A percentile compares a stretch with the other conserved stretches of the same genome.
These are phyloP conservation scores for Hippophae tibetana DNA, from an alignment of 306 rosid genomes.

Conservation along the genomic window DNA sequence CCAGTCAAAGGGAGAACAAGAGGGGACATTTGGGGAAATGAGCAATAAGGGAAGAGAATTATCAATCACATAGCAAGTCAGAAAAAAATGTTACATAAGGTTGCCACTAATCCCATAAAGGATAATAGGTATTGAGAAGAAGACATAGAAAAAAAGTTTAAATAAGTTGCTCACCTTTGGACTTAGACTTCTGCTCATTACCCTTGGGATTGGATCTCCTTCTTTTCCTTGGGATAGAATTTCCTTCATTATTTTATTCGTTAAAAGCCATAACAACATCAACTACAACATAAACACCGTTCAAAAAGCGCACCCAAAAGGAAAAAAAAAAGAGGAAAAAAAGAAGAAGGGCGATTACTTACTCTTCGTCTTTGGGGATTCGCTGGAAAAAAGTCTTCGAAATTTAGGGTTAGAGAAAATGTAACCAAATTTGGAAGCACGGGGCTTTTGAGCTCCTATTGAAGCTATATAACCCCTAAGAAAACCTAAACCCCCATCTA, in stretches of 20 bases:
- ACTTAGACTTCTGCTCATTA: constrained; percentile 52
- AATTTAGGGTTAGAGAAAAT: constrained; percentile 52
- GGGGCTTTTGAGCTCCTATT: constrained; percentile 27
- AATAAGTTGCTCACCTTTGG: constrained; percentile 47
- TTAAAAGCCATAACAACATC: too few relatives aligned
- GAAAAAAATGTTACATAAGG: too few relatives aligned
- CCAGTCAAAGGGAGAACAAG: too few relatives aligned
- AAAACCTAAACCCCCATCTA: constrained; percentile 51
- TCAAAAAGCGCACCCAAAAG: background rate
- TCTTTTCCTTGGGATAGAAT: constrained; percentile 76
- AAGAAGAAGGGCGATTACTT: constrained; percentile 12
- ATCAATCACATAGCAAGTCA: too few relatives aligned
- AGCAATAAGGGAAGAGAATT: too few relatives aligned
- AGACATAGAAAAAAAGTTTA: background rate
- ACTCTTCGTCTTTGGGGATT: constrained; percentile 87
- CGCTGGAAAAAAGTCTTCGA: constrained; percentile 58
- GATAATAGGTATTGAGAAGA: too few relatives aligned
- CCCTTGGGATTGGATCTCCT: constrained; percentile 62
- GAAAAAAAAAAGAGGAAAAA: background rate
- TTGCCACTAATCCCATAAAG: too few relatives aligned
- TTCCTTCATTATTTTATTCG: too few relatives aligned
- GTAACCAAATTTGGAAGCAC: constrained; percentile 34
- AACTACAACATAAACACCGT: background rate
- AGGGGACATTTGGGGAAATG: too few relatives aligned
- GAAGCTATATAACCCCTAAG: constrained; percentile 44